Percentiles rank a stretch among this genome's conserved stretches.
Evolutionary conservation across 1,284 basidiomycete genomes (phyloP).

Genomic region (Malassezia vespertilionis): DNA sequence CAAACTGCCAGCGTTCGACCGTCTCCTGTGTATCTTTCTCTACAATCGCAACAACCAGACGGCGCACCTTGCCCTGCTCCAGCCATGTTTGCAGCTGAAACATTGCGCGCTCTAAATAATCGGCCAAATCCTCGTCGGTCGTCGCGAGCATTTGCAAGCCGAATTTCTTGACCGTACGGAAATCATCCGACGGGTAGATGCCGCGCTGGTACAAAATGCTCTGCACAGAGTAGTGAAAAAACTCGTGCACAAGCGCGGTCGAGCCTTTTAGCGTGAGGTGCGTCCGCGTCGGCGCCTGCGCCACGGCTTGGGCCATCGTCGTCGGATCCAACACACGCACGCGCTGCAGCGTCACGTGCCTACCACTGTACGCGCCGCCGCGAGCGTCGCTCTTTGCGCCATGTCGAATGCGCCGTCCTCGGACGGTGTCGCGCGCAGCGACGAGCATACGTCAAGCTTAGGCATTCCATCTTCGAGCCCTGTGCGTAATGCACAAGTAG

Average conservation of each 20-base stretch:
- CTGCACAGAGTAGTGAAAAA: slow-evolving; percentile 86
- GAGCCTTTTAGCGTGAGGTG: slow-evolving; percentile 76
- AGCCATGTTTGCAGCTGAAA: slow-evolving; percentile 69
- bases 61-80: slow-evolving; percentile 72
- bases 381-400: not conserved
- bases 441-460: slow-evolving; percentile 27
- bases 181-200: slow-evolving; percentile 95
- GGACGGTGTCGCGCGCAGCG: slow-evolving; percentile 7
- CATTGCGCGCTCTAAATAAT: slow-evolving; percentile 83
- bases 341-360: no score
- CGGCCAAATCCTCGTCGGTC: slow-evolving; percentile 78
- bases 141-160: slow-evolving; percentile 90
- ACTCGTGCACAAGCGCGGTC: slow-evolving; percentile 88
- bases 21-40: slow-evolving; percentile 82
- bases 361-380: not conserved
- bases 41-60: slow-evolving; percentile 89
- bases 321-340: no score
- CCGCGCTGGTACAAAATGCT: slow-evolving; percentile 85
- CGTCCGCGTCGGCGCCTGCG: slow-evolving; percentile 25
- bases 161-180: slow-evolving; percentile 69
- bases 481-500: slow-evolving; percentile 19
- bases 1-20: slow-evolving; percentile 95
- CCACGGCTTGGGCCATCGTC: slow-evolving; percentile 14
- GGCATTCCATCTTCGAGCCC: slow-evolving; percentile 41
- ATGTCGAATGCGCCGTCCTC: slow-evolving; percentile 8